These are phyloP conservation scores for Penicillium sp. DNA, from an alignment of 2,329 filamentous ascomycete species.

Conservation along the genomic window DNA sequence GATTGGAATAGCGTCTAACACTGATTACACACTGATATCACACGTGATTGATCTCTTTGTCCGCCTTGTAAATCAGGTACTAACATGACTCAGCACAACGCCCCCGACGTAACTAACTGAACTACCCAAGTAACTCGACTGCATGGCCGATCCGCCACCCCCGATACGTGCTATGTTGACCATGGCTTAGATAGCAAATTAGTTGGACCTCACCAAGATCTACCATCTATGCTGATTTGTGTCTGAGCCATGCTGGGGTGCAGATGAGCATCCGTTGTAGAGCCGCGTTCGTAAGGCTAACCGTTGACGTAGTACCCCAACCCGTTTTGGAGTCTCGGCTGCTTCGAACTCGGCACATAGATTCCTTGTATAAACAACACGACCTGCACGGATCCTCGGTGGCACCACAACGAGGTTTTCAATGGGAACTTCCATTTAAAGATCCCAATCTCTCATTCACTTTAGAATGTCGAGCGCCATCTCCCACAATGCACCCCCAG, in stretches of 20 bases:
- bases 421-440: slow-evolving; percentile 15
- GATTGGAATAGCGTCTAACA: not conserved
- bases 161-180: too few relatives aligned
- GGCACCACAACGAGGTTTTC: slow-evolving; percentile 1
- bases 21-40: not conserved
- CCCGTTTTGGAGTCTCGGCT: slow-evolving; percentile 8
- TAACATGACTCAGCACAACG: not conserved
- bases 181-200: too few relatives aligned
- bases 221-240: too few relatives aligned
- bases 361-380: not conserved
- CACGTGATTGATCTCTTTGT: too few relatives aligned
- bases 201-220: too few relatives aligned
- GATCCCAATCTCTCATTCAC: slow-evolving; percentile 1
- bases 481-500: slow-evolving; percentile 22
- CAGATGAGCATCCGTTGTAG: not conserved
- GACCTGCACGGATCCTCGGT: not conserved
- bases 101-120: slow-evolving; percentile 7
- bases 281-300: slow-evolving; percentile 8
- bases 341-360: not conserved
- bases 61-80: too few relatives aligned
- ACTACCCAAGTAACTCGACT: too few relatives aligned
- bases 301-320: slow-evolving; percentile 15
- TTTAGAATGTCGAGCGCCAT: slow-evolving; percentile 30
- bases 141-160: too few relatives aligned
- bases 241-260: not conserved